A percentile compares a stretch with the other conserved stretches of the same genome.
Evolutionary conservation across 768 basidiomycete genomes (phyloP).

Genomic region (Leccinellum rugosiceps): DNA sequence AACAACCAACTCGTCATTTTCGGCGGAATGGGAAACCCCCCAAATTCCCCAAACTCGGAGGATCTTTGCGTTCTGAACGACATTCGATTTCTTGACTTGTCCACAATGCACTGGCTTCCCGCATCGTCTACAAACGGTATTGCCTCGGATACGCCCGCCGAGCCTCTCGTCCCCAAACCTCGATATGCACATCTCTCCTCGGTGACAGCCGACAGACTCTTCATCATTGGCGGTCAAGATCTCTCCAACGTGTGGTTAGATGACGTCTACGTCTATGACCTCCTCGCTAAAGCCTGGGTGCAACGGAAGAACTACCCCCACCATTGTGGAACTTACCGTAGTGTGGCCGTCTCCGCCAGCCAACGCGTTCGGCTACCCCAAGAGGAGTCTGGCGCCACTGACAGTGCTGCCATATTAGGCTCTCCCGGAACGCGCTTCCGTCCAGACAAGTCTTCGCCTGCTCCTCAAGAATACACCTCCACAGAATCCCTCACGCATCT

Average conservation of each 20-base stretch:
- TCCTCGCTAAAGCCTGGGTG: slow-evolving; percentile 71
- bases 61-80: slow-evolving; percentile 92
- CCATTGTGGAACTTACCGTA: slow-evolving; percentile 96
- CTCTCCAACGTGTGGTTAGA: slow-evolving; percentile 91
- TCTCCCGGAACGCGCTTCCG: slow-evolving; percentile 60
- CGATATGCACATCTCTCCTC: slow-evolving; percentile 95
- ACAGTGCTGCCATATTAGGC: slow-evolving; percentile 44
- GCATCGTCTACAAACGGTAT: slow-evolving; percentile 27
- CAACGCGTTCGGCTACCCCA: slow-evolving; percentile 66
- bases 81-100: slow-evolving; percentile 83
- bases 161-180: slow-evolving; percentile 66
- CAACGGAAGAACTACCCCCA: slow-evolving; percentile 77
- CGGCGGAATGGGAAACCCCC: slow-evolving; percentile 89
- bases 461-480: slow-evolving; percentile 49
- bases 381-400: slow-evolving; percentile 48
- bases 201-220: slow-evolving; percentile 76
- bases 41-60: slow-evolving; percentile 65
- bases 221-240: slow-evolving; percentile 95
- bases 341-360: slow-evolving; percentile 78
- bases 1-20: slow-evolving; percentile 89
- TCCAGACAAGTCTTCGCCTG: slow-evolving; percentile 39
- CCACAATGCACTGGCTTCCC: slow-evolving; percentile 69
- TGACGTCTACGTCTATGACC: slow-evolving; percentile 88
- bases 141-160: slow-evolving; percentile 37
- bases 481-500: slow-evolving; percentile 64